Conservation (phyloP, 2,329 filamentous ascomycete genomes). For the Ophiocordyceps australis region DNA sequence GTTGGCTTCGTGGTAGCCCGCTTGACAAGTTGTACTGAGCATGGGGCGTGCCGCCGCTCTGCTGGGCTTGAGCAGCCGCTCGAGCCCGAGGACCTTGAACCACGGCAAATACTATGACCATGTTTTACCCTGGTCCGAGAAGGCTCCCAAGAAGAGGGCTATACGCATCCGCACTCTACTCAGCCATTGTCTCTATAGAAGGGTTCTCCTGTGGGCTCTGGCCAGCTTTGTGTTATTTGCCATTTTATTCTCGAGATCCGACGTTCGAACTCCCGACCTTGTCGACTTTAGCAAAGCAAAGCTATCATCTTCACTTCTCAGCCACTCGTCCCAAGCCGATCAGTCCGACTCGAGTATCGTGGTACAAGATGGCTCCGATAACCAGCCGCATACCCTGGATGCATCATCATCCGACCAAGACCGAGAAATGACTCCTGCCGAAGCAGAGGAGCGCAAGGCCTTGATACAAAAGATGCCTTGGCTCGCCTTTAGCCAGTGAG, state of each 20-base stretch:
- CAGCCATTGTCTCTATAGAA: constrained; percentile 32
- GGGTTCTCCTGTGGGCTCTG: constrained; percentile 31
- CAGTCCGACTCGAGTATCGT: background rate
- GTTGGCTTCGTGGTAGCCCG: no score
- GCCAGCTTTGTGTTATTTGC: constrained; percentile 20
- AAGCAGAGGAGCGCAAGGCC: no score
- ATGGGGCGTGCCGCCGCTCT: constrained; percentile 13
- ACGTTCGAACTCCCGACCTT: constrained; percentile 5
- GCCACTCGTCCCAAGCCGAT: background rate
- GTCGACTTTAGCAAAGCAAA: constrained; percentile 1
- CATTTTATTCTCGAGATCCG: constrained; percentile 16
- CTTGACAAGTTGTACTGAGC: no score
- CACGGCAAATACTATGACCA: constrained; percentile 13
- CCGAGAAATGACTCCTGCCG: no score
- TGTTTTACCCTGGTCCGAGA: constrained; percentile 14
- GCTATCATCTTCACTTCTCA: background rate
- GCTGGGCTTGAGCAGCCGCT: constrained; percentile 15
- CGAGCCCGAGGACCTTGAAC: constrained; percentile 12
- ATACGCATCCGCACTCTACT: constrained; percentile 25
- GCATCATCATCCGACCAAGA: no score
- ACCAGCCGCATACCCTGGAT: no score
- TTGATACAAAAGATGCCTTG: constrained; percentile 17
- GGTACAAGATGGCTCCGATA: background rate
- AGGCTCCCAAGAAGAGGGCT: constrained; percentile 14
- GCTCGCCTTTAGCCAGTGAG: constrained; percentile 20